These are phyloP conservation scores for Quercus ilex DNA, from an alignment of 306 rosid species.

Conservation along the genomic window DNA sequence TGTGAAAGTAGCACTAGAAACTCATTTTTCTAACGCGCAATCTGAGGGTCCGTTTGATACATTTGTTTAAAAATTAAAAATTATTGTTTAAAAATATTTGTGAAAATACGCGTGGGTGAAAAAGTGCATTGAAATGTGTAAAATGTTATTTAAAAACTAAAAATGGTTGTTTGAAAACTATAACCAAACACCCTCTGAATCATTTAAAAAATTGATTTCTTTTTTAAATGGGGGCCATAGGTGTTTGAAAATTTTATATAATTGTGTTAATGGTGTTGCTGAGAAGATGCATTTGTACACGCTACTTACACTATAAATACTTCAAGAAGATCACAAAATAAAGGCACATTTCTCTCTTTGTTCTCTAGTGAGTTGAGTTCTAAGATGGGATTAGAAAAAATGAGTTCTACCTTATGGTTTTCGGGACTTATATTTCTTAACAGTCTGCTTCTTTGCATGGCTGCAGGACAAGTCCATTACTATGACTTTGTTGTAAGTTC, in stretches of 20 bases:
- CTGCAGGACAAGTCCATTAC: background rate
- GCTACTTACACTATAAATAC: background rate
- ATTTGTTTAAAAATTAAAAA: no score
- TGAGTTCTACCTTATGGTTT: background rate
- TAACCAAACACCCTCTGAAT: no score
- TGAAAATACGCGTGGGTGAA: no score
- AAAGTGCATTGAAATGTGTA: no score
- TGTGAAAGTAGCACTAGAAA: no score
- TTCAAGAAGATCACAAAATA: background rate
- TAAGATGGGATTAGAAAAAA: background rate
- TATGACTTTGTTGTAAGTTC: conserved; percentile 4
- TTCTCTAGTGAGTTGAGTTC: background rate
- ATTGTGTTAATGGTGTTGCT: background rate
- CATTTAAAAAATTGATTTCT: background rate
- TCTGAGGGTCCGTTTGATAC: no score
- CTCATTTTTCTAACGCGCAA: background rate
- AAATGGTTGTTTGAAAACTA: no score
- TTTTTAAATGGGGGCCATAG: no score
- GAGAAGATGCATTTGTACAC: background rate
- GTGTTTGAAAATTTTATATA: background rate
- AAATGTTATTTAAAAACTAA: no score
- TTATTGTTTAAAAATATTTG: no score
- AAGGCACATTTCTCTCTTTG: background rate
- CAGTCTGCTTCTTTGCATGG: background rate
- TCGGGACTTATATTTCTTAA: background rate